Conservation (phyloP, 306 rosid genomes). For the Cucurbita moschata region DNA sequence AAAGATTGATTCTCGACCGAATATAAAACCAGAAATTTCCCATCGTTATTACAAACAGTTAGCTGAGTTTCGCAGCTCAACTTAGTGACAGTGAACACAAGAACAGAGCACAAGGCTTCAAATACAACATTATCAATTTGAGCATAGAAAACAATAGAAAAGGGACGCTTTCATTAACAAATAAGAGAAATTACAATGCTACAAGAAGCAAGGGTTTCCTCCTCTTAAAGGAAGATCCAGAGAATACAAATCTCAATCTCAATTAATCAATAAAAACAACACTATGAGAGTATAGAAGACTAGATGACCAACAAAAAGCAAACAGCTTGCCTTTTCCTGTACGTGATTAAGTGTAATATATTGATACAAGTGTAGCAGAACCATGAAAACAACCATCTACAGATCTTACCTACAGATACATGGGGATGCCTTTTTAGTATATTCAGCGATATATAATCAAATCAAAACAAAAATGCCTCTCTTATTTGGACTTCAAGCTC, state of each 20-base stretch:
- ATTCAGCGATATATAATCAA: not conserved
- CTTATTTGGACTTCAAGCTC: conserved; percentile 25
- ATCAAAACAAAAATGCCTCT: not conserved
- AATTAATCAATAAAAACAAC: not conserved
- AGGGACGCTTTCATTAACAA: not conserved
- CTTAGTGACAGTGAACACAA: not conserved
- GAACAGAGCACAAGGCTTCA: not conserved
- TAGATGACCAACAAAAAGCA: not conserved
- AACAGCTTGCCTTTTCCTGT: not conserved
- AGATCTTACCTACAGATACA: conserved; percentile 8
- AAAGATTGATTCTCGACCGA: not conserved
- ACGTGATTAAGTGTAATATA: not conserved
- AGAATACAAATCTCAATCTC: not conserved
- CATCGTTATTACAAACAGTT: not conserved
- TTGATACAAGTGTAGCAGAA: not conserved
- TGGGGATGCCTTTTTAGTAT: not conserved
- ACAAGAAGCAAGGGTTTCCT: not conserved
- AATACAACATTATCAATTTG: not conserved
- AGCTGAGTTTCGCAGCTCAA: not conserved
- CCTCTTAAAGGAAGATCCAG: not conserved
- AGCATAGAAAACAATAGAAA: not conserved
- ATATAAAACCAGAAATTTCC: not conserved
- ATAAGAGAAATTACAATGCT: not conserved
- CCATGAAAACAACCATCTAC: conserved; percentile 7
- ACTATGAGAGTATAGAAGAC: not conserved